Evolutionary conservation across 179 eudicot genomes (phyloP), one percentile per base, ranked within the genome.

Genomic region (Carnegiea gigantea): DNA sequence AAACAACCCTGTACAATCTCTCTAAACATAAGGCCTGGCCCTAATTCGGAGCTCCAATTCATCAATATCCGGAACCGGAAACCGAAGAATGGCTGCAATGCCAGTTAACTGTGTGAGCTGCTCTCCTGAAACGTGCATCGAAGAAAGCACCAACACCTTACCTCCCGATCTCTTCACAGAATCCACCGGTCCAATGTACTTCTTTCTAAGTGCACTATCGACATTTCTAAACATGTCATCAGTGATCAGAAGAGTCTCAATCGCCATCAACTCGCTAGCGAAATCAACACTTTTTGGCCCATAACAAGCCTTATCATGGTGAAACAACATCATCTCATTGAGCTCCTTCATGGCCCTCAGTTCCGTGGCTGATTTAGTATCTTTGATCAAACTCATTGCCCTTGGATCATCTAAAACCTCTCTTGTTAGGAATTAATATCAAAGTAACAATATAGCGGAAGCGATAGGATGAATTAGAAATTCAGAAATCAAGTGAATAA

Each of bases 81-180:
- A 88, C 81, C 90, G 77, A 46, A 88, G 85, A 78, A 88, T 84
- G 33, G 89, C 88, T 10, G 82, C 88, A 11, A 87, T 81, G 8
- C 88, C 90, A n/a, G 87, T 88, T 82, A 85, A 68, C 46, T 80
- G 80, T 8, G 75, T 84, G 11, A 88, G 81, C 74, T 84, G 73
- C 75, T 86, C 85, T 11, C 83, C 84, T 0, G 82, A 79, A 38
- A 81, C 78, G 20, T 81, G 80, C 67, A 17, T 64, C 0, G 82
- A 43, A 4, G 85, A 82, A 49, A 84, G 53, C 54, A 84, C 82
- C 78, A 85, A 43, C 5, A 78, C 82, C 73, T 84, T 88, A 13
- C 90, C 90, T 17, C 85, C 86, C 14, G 86, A 76, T 46, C 75
- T 77, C 88, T 80, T 83, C 57, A 88, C 90, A 48, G 90, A 85